Percentiles rank a stretch among this genome's conserved stretches.
These are phyloP conservation scores for Mucor sp. DNA, from an alignment of 371 early-diverging fungal genomes.

Conservation along the genomic window DNA sequence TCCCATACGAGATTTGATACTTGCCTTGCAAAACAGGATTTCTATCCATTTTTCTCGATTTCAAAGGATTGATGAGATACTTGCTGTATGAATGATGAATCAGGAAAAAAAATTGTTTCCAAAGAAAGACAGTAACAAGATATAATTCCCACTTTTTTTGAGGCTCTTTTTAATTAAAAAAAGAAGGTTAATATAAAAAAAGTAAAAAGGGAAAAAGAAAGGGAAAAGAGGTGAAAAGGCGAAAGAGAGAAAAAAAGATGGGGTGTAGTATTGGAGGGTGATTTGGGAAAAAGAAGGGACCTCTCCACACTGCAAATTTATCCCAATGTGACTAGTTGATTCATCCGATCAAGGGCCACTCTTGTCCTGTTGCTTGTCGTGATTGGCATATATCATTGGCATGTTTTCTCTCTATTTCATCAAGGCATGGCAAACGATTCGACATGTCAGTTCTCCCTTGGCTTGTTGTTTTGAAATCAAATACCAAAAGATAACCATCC, in stretches of 20 bases:
- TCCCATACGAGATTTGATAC: neutral
- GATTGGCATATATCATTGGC: neutral
- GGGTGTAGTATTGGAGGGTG: neutral
- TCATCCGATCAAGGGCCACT: neutral
- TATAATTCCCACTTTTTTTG: neutral
- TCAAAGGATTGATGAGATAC: neutral
- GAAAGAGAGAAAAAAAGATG: neutral
- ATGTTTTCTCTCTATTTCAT: no score
- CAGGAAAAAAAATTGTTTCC: neutral
- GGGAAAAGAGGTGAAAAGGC: neutral
- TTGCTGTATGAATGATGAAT: neutral
- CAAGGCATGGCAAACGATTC: neutral
- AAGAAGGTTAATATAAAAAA: neutral
- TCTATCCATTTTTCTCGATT: slow-evolving; percentile 20
- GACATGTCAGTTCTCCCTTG: neutral
- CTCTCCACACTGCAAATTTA: neutral
- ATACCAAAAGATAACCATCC: neutral
- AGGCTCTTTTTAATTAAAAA: slow-evolving; percentile 1
- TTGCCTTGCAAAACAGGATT: slow-evolving; percentile 24
- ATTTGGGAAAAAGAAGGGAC: slow-evolving; percentile 5
- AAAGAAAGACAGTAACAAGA: slow-evolving; percentile 1
- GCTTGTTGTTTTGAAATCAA: neutral
- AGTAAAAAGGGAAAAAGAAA: neutral
- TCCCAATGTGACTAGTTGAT: slow-evolving; percentile 1
- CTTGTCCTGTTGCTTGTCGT: neutral